These are phyloP conservation scores for Xylariaceae sp. DNA, from an alignment of 2,329 filamentous ascomycete species.

Conservation along the genomic window DNA sequence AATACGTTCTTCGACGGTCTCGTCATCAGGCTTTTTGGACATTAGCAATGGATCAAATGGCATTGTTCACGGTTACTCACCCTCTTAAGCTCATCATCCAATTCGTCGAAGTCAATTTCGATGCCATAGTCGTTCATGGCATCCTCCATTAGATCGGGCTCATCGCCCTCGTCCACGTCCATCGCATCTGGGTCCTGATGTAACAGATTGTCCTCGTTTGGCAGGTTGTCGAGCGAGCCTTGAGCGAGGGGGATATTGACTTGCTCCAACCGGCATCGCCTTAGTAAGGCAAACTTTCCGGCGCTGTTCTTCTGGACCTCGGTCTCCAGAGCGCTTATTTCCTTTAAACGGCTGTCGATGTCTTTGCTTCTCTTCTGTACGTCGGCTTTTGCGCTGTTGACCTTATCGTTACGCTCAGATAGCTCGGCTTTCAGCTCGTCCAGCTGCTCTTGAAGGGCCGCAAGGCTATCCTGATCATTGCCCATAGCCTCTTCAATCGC, in stretches of 20 bases:
- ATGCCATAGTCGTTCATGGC: conserved; percentile 88
- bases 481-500: conserved; percentile 70
- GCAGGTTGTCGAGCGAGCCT: conserved; percentile 78
- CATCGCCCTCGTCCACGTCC: conserved; percentile 78
- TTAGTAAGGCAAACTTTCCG: conserved; percentile 76
- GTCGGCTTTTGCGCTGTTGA: conserved; percentile 73
- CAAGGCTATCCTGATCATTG: conserved; percentile 70
- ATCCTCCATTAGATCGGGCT: conserved; percentile 55
- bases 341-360: conserved; percentile 69
- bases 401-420: conserved; percentile 65
- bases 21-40: conserved; percentile 58
- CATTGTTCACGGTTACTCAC: too few species aligned
- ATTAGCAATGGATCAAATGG: conserved; percentile 22
- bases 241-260: conserved; percentile 75
- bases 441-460: conserved; percentile 68
- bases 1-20: conserved; percentile 69
- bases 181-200: conserved; percentile 81
- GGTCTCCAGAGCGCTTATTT: conserved; percentile 74
- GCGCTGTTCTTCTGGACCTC: conserved; percentile 82
- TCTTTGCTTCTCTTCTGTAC: conserved; percentile 80
- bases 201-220: conserved; percentile 77
- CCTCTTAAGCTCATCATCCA: conserved; percentile 78
- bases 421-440: conserved; percentile 65
- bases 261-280: conserved; percentile 90
- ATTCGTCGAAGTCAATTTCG: conserved; percentile 74